A percentile compares a stretch with the other conserved stretches of the same genome.
phyloP scores from a whole-genome alignment of 1,284 basidiomycete species.

The Pseudomicrostroma phylloplanum region DNA sequence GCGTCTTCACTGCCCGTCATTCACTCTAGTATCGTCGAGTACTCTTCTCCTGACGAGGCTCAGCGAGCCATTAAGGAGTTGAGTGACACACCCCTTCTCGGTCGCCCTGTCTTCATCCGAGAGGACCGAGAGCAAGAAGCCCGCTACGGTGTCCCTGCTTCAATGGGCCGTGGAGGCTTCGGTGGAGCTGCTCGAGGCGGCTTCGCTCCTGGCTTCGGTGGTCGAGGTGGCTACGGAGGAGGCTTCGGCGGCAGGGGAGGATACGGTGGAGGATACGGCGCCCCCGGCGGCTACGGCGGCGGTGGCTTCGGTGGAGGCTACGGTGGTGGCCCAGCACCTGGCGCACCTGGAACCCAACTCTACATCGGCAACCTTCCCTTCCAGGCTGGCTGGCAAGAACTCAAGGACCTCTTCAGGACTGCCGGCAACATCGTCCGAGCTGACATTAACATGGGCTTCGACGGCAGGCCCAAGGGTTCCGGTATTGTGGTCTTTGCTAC shows the following conservation, averaged over 20 bases:
- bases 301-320: conserved; percentile 8
- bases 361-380: conserved; percentile 83
- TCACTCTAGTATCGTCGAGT: conserved; percentile 37
- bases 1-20: background rate
- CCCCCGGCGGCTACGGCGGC: conserved; percentile 23
- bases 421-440: conserved; percentile 89
- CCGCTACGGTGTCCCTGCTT: conserved; percentile 84
- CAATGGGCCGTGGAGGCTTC: conserved; percentile 59
- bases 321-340: conserved; percentile 15
- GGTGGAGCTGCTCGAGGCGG: conserved; percentile 58
- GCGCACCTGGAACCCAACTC: conserved; percentile 61
- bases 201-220: conserved; percentile 13
- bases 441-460: conserved; percentile 83
- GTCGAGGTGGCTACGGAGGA: conserved; percentile 27
- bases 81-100: conserved; percentile 71
- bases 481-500: conserved; percentile 89
- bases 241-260: conserved; percentile 2
- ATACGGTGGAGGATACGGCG: conserved; percentile 14
- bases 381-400: conserved; percentile 94
- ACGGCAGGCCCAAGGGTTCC: conserved; percentile 80
- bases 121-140: conserved; percentile 97
- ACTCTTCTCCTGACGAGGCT: conserved; percentile 33
- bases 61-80: conserved; percentile 34
- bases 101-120: conserved; percentile 88
- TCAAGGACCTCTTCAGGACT: conserved; percentile 91